These are phyloP conservation scores for Climacium dendroides DNA, from an alignment of 225 moss, liverwort and hornwort genomes.

Conservation along the genomic window DNA sequence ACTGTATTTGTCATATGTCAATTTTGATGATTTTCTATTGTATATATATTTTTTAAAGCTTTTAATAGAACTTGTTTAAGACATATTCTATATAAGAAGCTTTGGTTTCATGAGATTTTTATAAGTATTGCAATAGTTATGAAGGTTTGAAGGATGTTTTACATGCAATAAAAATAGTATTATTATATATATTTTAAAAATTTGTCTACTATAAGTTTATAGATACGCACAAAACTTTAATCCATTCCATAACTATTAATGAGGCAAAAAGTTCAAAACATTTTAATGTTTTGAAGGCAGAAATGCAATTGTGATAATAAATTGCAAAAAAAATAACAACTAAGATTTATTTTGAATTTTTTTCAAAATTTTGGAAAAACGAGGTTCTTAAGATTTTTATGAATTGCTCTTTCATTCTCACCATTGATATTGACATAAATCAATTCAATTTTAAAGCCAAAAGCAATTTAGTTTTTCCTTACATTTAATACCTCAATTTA, in stretches of 20 bases:
- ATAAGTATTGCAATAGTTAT: background rate
- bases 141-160: background rate
- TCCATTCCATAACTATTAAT: background rate
- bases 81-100: fast-evolving
- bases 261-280: background rate
- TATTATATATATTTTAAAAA: background rate
- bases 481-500: background rate
- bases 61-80: background rate
- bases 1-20: fast-evolving
- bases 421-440: background rate
- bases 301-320: background rate
- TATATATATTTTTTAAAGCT: background rate
- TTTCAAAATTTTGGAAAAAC: background rate
- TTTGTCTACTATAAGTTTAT: background rate
- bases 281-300: background rate
- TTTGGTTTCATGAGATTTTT: background rate
- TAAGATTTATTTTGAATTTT: background rate
- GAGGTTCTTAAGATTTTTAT: background rate
- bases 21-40: background rate
- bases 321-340: background rate
- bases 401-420: background rate
- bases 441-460: background rate
- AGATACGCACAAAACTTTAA: background rate
- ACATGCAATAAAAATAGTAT: background rate
- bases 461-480: background rate